A percentile compares a stretch with the other conserved stretches of the same genome.
These are phyloP conservation scores for Candida pini DNA, from an alignment of 805 yeast species.

Conservation along the genomic window DNA sequence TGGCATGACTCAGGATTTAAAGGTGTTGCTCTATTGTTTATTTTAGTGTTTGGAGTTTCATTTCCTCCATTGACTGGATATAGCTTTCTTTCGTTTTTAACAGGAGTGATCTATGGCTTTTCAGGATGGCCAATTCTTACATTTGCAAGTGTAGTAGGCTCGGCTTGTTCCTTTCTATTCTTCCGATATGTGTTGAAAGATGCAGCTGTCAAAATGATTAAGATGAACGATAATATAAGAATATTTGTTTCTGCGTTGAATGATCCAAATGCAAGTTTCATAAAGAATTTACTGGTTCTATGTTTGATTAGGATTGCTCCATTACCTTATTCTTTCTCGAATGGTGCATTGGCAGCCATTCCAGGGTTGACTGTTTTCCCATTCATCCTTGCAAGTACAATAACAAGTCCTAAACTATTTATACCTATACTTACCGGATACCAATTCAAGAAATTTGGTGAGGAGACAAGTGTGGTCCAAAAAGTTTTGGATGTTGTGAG, in stretches of 20 bases:
- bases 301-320: slow-evolving; percentile 82
- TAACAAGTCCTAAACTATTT: slow-evolving; percentile 80
- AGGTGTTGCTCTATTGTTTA: slow-evolving; percentile 37
- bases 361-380: slow-evolving; percentile 63
- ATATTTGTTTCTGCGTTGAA: slow-evolving; percentile 70
- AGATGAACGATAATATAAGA: slow-evolving; percentile 57
- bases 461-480: slow-evolving; percentile 37
- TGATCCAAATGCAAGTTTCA: slow-evolving; percentile 36
- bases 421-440: slow-evolving; percentile 74
- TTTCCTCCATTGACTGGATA: slow-evolving; percentile 93
- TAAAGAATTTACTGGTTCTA: slow-evolving; percentile 59
- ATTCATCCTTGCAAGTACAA: slow-evolving; percentile 63
- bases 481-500: slow-evolving; percentile 59
- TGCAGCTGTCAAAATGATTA: slow-evolving; percentile 56
- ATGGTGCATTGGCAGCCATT: slow-evolving; percentile 87
- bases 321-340: slow-evolving; percentile 84
- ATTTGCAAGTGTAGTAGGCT: slow-evolving; percentile 63
- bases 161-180: slow-evolving; percentile 63
- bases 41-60: slow-evolving; percentile 57
- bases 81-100: slow-evolving; percentile 55
- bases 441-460: slow-evolving; percentile 65
- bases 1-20: slow-evolving; percentile 27
- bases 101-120: slow-evolving; percentile 83
- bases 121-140: slow-evolving; percentile 80
- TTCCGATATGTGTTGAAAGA: slow-evolving; percentile 55